Percentiles rank a stretch among this genome's conserved stretches.
Conservation (phyloP, 169 alveolate genomes). For the Plasmodium adleri region DNA sequence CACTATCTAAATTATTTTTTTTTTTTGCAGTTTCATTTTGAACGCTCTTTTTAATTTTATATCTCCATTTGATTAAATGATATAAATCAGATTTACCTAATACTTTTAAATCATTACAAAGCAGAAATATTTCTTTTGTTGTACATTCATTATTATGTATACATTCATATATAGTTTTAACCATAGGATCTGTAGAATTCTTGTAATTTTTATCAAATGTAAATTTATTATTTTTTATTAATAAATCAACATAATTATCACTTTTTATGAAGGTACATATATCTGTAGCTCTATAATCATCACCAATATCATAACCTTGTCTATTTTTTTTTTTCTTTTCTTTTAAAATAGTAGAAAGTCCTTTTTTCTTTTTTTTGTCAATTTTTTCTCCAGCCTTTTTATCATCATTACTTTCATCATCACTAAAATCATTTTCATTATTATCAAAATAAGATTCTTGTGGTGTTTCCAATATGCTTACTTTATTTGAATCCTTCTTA, state of each 20-base stretch:
- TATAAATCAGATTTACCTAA: slow-evolving; percentile 91
- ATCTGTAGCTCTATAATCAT: slow-evolving; percentile 84
- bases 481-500: slow-evolving; percentile 35
- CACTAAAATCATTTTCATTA: slow-evolving; percentile 77
- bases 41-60: slow-evolving; percentile 74
- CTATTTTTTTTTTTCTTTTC: slow-evolving; percentile 86
- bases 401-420: slow-evolving; percentile 81
- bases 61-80: slow-evolving; percentile 91
- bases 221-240: slow-evolving; percentile 81
- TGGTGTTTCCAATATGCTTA: neutral
- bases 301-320: slow-evolving; percentile 91
- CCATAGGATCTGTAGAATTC: slow-evolving; percentile 63
- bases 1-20: slow-evolving; percentile 24
- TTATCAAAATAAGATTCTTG: neutral
- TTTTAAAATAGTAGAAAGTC: slow-evolving; percentile 85
- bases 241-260: slow-evolving; percentile 84
- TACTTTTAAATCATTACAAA: slow-evolving; percentile 88
- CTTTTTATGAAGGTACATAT: slow-evolving; percentile 84
- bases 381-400: slow-evolving; percentile 27
- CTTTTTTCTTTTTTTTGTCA: slow-evolving; percentile 77
- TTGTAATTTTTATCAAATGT: slow-evolving; percentile 69
- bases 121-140: slow-evolving; percentile 84
- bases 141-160: slow-evolving; percentile 81
- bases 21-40: slow-evolving; percentile 9
- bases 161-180: slow-evolving; percentile 56